Evolutionary conservation across 1,284 basidiomycete genomes (phyloP).

Genomic region (Ceratobasidium papillatum): DNA sequence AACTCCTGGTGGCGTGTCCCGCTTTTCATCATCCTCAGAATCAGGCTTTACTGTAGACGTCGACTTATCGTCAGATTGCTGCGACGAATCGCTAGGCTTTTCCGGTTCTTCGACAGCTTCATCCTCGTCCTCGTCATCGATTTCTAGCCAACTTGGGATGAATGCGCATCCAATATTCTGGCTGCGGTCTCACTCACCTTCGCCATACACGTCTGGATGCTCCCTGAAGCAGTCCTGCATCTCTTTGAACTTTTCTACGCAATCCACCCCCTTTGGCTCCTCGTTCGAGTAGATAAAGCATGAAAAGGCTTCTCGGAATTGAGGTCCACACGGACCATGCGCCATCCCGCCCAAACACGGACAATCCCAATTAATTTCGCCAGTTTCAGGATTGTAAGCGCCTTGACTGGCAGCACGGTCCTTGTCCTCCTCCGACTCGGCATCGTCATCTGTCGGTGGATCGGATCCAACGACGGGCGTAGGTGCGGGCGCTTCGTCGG

Average conservation of each 20-base stretch:
- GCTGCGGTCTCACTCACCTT: constrained; percentile 65
- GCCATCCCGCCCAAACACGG: constrained; percentile 99
- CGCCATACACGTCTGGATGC: constrained; percentile 94
- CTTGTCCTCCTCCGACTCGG: background rate
- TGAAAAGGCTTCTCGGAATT: constrained; percentile 96
- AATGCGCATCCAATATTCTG: background rate
- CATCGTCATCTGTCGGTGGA: background rate
- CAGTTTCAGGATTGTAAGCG: constrained; percentile 88
- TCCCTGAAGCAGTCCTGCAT: constrained; percentile 99
- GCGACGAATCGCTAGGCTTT: background rate
- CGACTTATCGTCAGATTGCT: background rate
- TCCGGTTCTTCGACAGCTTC: background rate
- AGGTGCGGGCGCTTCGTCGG: background rate
- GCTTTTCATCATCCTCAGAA: background rate
- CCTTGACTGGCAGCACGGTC: constrained; percentile 24
- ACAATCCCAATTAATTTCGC: constrained; percentile 99
- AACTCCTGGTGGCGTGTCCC: background rate
- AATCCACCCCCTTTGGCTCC: constrained; percentile 98
- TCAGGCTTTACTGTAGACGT: background rate
- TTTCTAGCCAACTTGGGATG: background rate
- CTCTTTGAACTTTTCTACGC: constrained; percentile 95
- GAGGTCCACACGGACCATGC: constrained; percentile 91
- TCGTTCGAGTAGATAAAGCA: constrained; percentile 96
- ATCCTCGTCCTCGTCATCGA: constrained; percentile 21
- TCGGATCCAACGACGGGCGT: constrained; percentile 2